Evolutionary conservation across 495 filamentous ascomycete genomes (phyloP), one percentile per base, ranked within the genome.

Genomic region (Monascus purpureus): DNA sequence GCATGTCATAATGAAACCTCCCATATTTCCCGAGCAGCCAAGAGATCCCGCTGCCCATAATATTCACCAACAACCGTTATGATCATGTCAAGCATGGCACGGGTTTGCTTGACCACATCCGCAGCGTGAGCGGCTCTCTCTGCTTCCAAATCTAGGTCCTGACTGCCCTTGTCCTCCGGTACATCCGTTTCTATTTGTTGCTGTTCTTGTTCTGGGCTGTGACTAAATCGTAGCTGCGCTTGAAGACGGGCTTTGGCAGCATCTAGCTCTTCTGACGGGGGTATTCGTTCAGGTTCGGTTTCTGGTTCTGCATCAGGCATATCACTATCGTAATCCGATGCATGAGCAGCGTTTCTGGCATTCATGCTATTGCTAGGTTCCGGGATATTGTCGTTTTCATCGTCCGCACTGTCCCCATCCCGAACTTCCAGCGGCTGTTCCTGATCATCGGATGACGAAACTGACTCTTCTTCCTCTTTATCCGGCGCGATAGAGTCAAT

Each of bases 1-100:
- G n/a, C n/a, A n/a, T n/a, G n/a, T 25, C 17, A 18, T 24, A 17
- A 12, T 1, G 31, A 19, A 33, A 19, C 20, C 20, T 19, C 37
- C 66, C 67, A 71, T 3, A 62, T 17, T 28, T 79, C 67, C 25
- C 84, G 65, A 31, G 73, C 75, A 43, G 75, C 72, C 29, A 96
- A 58, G 20, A 97, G 57, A 54, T 97, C 90, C 35, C 76, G 65
- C 59, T 97, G 90, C 2, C 90, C 86, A 53, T 80, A 97, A 43
- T 80, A 74, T 55, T 94, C 85, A 41, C 85, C 90, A 24, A 80
- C 78, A 17, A 97, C 65, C 0, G 82, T 87, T 32, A 97, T 65
- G 36, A 94, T 82, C 82, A 93, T 93, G 49, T 94, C 88, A 5
- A 94, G 63, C 33, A 80, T 78, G 14, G 57, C 55, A 31, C 56